Evolutionary conservation across 495 filamentous ascomycete genomes (phyloP), one percentile per base, ranked within the genome.

Genomic region (Neurospora sp.): DNA sequence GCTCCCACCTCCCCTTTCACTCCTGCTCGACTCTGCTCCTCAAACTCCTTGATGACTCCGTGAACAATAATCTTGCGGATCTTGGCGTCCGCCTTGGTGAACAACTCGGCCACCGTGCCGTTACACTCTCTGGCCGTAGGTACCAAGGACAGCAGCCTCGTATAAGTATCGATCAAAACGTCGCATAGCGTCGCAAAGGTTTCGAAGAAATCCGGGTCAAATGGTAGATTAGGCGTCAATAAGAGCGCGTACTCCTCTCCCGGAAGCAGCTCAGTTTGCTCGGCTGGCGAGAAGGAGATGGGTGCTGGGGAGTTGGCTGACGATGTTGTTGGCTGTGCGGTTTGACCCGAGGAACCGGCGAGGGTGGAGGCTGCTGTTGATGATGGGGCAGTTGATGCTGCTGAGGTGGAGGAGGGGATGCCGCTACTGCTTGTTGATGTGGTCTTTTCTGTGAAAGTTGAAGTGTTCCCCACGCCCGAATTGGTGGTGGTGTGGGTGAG

Each of bases 181-280:
- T 99, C 96, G 82, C 96, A 98, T 35, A 99, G 84, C 9, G 96
- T 98, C n/a, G 94, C 91, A 81, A 98, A 98, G 0, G 93, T 96
- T 82, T 97, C 93, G 80, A 94, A 96, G 78, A 97, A 99, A 81
- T 99, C 96, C 10, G 95, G 95, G 69, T 98, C 96, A 77, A 99
- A 99, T 0, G 96, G 96, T 69, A 98, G 83, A n/a, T 90, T 90
- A 0, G 96, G 96, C 5, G 94, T 98, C 1, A 96, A 84, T 7
- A 99, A 89, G 80, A 94, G 90, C 1, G 89, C 89, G 75, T 98
- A 99, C 76, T 94, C 91, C 80, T 97, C 95, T 17, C 92, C 87
- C 0, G 87, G 86, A 3, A 89, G 71, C 9, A 89, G 78, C 42
- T 89, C 87, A 0, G 80, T 83, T 77, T 80, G 85, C 71, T 74